Percentiles rank a stretch among this genome's conserved stretches.
Evolutionary conservation across 1,284 basidiomycete species (phyloP).

Genomic region (Tetrapyrgos nigripes): DNA sequence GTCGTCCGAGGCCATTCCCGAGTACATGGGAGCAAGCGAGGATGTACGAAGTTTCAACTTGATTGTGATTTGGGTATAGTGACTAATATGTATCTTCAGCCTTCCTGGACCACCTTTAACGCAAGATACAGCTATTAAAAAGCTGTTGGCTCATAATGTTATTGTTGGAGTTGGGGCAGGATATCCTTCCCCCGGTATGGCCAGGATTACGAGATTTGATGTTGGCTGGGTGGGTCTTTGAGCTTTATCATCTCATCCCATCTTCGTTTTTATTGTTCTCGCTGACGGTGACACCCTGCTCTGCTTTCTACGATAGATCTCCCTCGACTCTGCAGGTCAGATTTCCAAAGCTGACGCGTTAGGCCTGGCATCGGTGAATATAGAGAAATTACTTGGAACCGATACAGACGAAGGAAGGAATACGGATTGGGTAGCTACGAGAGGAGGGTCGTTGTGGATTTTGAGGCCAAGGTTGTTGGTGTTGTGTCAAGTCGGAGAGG

Average conservation of each 20-base stretch:
- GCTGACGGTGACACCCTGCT: not conserved
- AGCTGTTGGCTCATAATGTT: slow-evolving; percentile 54
- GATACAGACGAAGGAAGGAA: slow-evolving; percentile 28
- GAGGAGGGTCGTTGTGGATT: slow-evolving; percentile 58
- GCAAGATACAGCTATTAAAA: slow-evolving; percentile 49
- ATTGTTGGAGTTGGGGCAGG: slow-evolving; percentile 55
- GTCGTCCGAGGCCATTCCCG: slow-evolving; percentile 56
- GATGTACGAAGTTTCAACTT: slow-evolving; percentile 37
- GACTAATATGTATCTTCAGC: not conserved
- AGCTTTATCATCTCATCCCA: not conserved
- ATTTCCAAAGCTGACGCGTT: slow-evolving; percentile 61
- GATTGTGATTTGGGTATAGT: slow-evolving; percentile 36
- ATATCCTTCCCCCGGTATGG: slow-evolving; percentile 48
- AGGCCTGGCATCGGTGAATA: slow-evolving; percentile 63
- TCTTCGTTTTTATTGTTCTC: not conserved
- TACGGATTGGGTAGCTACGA: slow-evolving; percentile 69
- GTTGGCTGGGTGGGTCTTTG: slow-evolving; percentile 50
- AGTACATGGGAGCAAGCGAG: slow-evolving; percentile 54
- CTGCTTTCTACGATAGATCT: slow-evolving; percentile 23
- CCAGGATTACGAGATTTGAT: slow-evolving; percentile 59
- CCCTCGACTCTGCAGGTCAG: slow-evolving; percentile 32
- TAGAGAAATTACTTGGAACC: slow-evolving; percentile 61
- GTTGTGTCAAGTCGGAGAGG: slow-evolving; percentile 56
- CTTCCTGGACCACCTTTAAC: slow-evolving; percentile 58
- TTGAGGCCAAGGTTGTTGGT: slow-evolving; percentile 65